These are phyloP conservation scores for Pythium dissotocum DNA, from an alignment of 352 stramenopile species.

Conservation along the genomic window DNA sequence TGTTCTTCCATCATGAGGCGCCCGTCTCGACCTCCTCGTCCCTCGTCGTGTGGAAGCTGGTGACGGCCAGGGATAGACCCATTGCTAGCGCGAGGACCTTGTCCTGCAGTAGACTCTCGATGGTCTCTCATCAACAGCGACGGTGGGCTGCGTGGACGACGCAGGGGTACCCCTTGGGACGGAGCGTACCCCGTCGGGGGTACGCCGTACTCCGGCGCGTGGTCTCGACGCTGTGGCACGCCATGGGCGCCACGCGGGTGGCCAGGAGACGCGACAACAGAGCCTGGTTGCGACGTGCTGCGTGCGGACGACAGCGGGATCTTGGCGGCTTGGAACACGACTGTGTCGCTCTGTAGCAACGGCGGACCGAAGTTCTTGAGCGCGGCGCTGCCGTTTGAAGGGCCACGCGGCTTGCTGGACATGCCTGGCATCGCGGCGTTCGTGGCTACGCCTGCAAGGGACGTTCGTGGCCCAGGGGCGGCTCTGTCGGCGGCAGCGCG, in stretches of 20 bases:
- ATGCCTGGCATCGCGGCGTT: background rate
- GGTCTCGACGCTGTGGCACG: background rate
- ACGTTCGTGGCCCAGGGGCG: background rate
- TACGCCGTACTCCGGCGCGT: background rate
- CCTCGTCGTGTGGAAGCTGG: background rate
- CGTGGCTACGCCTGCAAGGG: background rate
- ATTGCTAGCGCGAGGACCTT: background rate
- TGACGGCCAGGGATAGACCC: background rate
- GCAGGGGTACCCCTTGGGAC: background rate
- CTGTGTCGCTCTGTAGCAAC: slow-evolving; percentile 52
- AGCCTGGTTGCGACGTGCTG: slow-evolving; percentile 23
- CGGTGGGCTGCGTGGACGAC: slow-evolving; percentile 4
- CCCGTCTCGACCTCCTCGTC: background rate
- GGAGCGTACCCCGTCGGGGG: background rate
- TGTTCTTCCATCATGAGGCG: background rate
- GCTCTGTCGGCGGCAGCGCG: background rate
- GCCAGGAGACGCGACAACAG: background rate
- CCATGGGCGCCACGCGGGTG: background rate
- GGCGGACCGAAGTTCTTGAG: slow-evolving; percentile 30
- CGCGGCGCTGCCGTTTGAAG: background rate
- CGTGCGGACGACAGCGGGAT: slow-evolving; percentile 40
- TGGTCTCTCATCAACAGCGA: background rate
- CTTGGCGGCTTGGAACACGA: slow-evolving; percentile 66
- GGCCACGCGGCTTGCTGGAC: slow-evolving; percentile 1
- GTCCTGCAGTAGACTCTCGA: background rate